phyloP scores from a whole-genome alignment of 1,139 yeast species.

The Blastobotrys aristatus region DNA sequence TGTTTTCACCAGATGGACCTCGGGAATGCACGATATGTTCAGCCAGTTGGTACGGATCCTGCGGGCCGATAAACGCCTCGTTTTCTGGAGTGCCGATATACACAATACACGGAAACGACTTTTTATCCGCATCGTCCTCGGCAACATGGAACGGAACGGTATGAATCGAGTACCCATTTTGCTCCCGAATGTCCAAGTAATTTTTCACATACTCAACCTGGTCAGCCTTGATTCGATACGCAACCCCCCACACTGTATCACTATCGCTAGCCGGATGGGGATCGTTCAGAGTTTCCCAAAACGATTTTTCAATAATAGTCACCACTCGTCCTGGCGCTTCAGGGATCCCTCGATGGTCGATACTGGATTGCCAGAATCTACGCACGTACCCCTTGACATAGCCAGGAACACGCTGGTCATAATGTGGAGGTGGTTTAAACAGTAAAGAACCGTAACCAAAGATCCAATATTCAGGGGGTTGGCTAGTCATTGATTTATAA shows the following conservation, averaged over 20 bases:
- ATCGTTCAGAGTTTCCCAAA: slow-evolving; percentile 40
- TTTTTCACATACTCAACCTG: slow-evolving; percentile 56
- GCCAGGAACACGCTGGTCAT: slow-evolving; percentile 62
- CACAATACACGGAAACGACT: slow-evolving; percentile 46
- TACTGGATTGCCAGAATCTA: slow-evolving; percentile 87
- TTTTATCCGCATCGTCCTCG: slow-evolving; percentile 36
- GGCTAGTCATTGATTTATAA: not conserved
- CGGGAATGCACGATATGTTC: slow-evolving; percentile 46
- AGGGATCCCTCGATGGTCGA: slow-evolving; percentile 88
- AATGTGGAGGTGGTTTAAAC: slow-evolving; percentile 85
- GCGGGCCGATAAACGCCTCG: slow-evolving; percentile 77
- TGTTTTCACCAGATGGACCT: slow-evolving; percentile 83
- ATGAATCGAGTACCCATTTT: slow-evolving; percentile 78
- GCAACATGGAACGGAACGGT: slow-evolving; percentile 57
- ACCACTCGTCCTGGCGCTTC: slow-evolving; percentile 83
- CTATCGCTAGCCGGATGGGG: slow-evolving; percentile 41
- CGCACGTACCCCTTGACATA: slow-evolving; percentile 70
- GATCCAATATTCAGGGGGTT: slow-evolving; percentile 64
- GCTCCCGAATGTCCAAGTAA: slow-evolving; percentile 76
- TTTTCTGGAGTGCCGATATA: slow-evolving; percentile 83
- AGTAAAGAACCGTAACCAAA: slow-evolving; percentile 89
- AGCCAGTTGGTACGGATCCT: slow-evolving; percentile 58
- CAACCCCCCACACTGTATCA: slow-evolving; percentile 75
- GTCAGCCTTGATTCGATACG: slow-evolving; percentile 71
- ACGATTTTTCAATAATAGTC: slow-evolving; percentile 59